Evolutionary conservation across 106 monocot genomes (phyloP), one percentile per base, ranked within the genome.

Genomic region (Alisma plantagoaquatica): DNA sequence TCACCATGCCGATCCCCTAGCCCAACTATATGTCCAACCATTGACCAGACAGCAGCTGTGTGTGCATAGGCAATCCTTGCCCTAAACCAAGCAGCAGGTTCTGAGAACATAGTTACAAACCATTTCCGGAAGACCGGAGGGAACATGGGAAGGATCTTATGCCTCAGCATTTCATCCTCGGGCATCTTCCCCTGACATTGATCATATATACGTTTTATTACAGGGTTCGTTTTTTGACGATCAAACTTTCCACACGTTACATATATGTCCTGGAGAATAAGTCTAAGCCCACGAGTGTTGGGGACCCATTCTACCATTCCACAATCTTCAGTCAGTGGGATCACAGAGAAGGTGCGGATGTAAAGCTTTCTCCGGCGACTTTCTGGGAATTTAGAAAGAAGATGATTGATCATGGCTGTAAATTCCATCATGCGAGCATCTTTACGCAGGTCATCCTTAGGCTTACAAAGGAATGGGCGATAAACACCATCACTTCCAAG

Each of bases 401-500:
- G 74, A 23, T 74, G 90, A 62, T 98, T 98, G 51, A 98, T 81
- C 81, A 82, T 98, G 47, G 90, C 76, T 23, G 78, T 98, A 43
- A 98, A 98, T 61, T 98, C 98, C 98, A 98, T 98, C 98, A 98
- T 98, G 24, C 98, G 84, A 31, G 98, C 84, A 72, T 98, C 98
- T 73, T 98, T 98, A 45, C 98, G 68, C 6, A 98, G 68, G 38
- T 98, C 98, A 46, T 98, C 98, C 60, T 98, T 98, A 12, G 98
- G 98, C 51, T 98, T 98, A 75, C 89, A 98, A 3, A 98, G 79
- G 70, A 98, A 98, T 35, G 98, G 89, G 29, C 71, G 79, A 10
- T 74, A 60, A 67, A 72, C 38, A 28, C 98, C 98, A 72, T 98
- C 98, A 57, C 89, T 98, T 72, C 98, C 98, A 33, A 90, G 49